phyloP scores from a whole-genome alignment of 306 rosid species.

The Prunus dulcis region DNA sequence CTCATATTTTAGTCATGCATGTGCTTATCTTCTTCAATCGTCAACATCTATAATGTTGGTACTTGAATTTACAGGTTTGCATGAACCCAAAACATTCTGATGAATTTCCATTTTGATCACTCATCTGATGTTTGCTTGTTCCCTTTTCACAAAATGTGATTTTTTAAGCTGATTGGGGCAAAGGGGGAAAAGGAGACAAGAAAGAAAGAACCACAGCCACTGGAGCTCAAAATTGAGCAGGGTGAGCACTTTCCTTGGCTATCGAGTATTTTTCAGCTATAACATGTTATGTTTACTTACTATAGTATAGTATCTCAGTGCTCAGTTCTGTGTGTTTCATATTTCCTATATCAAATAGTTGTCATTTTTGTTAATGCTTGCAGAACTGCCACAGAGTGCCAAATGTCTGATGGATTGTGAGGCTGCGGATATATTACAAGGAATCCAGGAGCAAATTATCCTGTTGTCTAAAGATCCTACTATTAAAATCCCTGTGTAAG shows the following conservation, averaged over 20 bases:
- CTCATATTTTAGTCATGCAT: background rate
- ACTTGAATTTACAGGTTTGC: conserved; percentile 22
- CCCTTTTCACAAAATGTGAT: conserved; percentile 13
- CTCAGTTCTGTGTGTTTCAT: background rate
- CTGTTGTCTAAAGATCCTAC: conserved; percentile 68
- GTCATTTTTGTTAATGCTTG: conserved; percentile 20
- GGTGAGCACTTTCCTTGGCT: conserved; percentile 46
- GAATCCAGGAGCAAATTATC: conserved; percentile 71
- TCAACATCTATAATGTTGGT: background rate
- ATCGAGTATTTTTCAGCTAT: conserved; percentile 7
- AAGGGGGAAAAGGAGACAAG: conserved; percentile 65
- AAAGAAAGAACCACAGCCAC: conserved; percentile 48
- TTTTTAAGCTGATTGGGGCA: conserved; percentile 33
- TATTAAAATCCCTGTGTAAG: conserved; percentile 69
- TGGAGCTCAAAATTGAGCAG: conserved; percentile 52
- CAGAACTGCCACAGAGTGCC: conserved; percentile 70
- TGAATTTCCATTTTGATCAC: conserved; percentile 14
- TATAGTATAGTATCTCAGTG: conserved; percentile 2
- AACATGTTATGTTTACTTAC: conserved; percentile 13
- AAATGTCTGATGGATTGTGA: conserved; percentile 86
- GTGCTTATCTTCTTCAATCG: background rate
- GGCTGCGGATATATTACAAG: conserved; percentile 61
- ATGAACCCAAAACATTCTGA: conserved; percentile 26
- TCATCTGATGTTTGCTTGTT: conserved; percentile 9
- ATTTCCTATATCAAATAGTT: background rate